Conservation (phyloP, 1,139 yeast genomes). For the Candida pseudoviswanathii region DNA sequence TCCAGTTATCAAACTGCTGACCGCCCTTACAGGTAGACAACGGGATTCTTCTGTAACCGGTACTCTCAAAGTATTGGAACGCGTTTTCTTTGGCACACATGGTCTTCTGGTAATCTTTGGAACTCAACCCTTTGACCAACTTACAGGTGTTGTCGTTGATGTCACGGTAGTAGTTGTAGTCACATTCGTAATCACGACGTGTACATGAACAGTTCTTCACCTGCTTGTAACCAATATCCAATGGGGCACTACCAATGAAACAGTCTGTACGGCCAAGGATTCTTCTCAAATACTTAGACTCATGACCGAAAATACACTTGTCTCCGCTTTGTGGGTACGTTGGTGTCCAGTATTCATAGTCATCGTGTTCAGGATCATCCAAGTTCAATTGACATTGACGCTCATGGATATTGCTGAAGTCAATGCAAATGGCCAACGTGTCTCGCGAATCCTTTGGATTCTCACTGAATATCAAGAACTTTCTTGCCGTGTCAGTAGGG, state of each 20-base stretch:
- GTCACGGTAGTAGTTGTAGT: conserved; percentile 73
- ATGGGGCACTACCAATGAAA: conserved; percentile 77
- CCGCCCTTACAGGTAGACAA: conserved; percentile 50
- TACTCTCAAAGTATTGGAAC: conserved; percentile 54
- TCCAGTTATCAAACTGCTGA: conserved; percentile 59
- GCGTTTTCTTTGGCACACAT: conserved; percentile 60
- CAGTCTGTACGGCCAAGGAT: conserved; percentile 63
- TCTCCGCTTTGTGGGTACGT: conserved; percentile 62
- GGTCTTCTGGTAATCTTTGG: conserved; percentile 61
- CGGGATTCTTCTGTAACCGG: conserved; percentile 50
- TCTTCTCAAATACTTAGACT: conserved; percentile 75
- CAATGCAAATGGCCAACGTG: conserved; percentile 54
- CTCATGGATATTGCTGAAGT: conserved; percentile 64
- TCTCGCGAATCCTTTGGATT: conserved; percentile 17
- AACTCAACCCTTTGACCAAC: conserved; percentile 68
- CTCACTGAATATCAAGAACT: conserved; percentile 48
- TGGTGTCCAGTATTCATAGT: conserved; percentile 85
- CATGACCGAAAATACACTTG: conserved; percentile 88
- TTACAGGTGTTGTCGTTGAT: conserved; percentile 79
- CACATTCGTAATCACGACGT: conserved; percentile 92
- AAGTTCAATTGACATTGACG: conserved; percentile 74
- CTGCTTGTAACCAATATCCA: conserved; percentile 60
- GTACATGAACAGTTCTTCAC: conserved; percentile 79
- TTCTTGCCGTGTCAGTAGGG: conserved; percentile 84
- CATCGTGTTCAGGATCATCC: conserved; percentile 61